Percentiles rank a stretch among this genome's conserved stretches.
phyloP scores from a whole-genome alignment of 768 basidiomycete genomes.

The Podaxis sp. region DNA sequence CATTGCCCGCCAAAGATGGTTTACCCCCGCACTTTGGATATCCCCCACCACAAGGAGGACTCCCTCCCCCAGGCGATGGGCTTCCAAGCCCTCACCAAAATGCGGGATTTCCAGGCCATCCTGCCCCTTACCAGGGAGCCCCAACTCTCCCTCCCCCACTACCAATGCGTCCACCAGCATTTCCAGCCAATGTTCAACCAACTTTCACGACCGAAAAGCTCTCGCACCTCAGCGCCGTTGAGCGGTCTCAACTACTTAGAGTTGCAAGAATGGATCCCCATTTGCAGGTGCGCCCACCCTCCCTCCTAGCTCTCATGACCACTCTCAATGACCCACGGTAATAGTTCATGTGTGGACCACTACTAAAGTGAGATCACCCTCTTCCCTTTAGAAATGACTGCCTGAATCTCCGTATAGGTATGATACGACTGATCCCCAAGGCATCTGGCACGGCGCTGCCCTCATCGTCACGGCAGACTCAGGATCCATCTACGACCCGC shows the following conservation, averaged over 20 bases:
- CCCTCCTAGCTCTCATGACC: slow-evolving; percentile 8
- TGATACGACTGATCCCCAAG: slow-evolving; percentile 78
- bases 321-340: slow-evolving; percentile 2
- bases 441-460: slow-evolving; percentile 86
- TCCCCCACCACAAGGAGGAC: not conserved
- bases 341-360: slow-evolving; percentile 87
- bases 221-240: slow-evolving; percentile 56
- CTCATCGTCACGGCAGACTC: slow-evolving; percentile 86
- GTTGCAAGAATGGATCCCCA: slow-evolving; percentile 76
- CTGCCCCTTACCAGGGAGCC: not conserved
- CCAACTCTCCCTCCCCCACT: not conserved
- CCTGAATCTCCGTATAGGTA: slow-evolving; percentile 46
- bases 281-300: slow-evolving; percentile 49
- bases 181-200: slow-evolving; percentile 24
- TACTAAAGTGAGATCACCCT: slow-evolving; percentile 48
- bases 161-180: slow-evolving; percentile 1
- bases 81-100: not conserved
- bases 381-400: not conserved
- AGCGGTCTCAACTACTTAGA: slow-evolving; percentile 59
- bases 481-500: slow-evolving; percentile 75
- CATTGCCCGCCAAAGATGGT: slow-evolving; percentile 49
- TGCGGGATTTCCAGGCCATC: not conserved
- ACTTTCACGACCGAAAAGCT: slow-evolving; percentile 39
- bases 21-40: slow-evolving; percentile 13
- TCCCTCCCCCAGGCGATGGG: slow-evolving; percentile 1